Evolutionary conservation across 805 yeast species (phyloP), one percentile per base, ranked within the genome.

Genomic region (Trichomonascus vanleenenianus): DNA sequence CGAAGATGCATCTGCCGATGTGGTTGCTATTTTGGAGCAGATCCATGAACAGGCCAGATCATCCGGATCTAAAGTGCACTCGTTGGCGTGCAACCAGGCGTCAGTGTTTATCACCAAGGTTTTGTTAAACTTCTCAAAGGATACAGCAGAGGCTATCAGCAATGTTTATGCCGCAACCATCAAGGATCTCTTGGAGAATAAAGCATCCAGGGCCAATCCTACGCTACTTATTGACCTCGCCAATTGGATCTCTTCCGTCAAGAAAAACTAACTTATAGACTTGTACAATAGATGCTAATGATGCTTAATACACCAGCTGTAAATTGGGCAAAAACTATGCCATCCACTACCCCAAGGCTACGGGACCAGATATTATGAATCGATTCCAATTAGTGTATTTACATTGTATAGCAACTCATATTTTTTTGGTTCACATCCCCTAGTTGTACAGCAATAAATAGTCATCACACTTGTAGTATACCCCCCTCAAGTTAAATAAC

Each of bases 161-260:
- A 79, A 75, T 41, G 51, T 79, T 10, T 88, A 88, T 62, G 55
- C 75, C 3, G 61, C 59, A 0, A 65, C 83, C 9, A 55, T 86
- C 61, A 74, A 77, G 51, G 54, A 57, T 15, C 88, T 96, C 96
- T 72, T 79, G 38, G 55, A 53, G 16, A 63, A 70, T 49, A 58
- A 67, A 14, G 63, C 66, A 40, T 68, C 75, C 52, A 76, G 74
- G 52, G 62, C 76, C 18, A 72, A 73, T 16, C 68, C 82, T 7
- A 67, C 75, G 10, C 59, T 85, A 56, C 87, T 84, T 59, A 73
- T 79, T 52, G 96, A 88, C 55, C 77, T 86, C 50, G 74, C 84
- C 57, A 87, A 87, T 64, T 89, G 93, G 89, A 59, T 83, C 38
- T 72, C 71, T 51, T 67, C 83, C n/a, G 25, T 34, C 7, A 30